Percentiles rank a stretch among this genome's conserved stretches.
Evolutionary conservation across 148 eudicot species (phyloP).

Genomic region (Hydrangea macrophylla): DNA sequence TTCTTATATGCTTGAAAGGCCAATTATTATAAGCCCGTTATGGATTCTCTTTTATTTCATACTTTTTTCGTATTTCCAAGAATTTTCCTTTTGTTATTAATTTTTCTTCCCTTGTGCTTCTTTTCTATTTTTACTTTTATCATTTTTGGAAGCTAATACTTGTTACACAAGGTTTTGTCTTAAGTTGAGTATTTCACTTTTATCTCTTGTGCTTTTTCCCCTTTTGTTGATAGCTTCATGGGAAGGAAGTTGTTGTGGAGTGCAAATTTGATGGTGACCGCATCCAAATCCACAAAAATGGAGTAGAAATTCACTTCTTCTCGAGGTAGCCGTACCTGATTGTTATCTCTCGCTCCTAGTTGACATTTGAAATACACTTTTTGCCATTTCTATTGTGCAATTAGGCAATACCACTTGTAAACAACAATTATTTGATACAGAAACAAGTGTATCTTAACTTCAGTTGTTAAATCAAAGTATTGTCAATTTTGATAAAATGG

Average conservation of each 20-base stretch:
- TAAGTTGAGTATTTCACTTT: constrained; percentile 5
- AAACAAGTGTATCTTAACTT: neutral
- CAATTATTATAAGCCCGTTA: neutral
- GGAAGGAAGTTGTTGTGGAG: constrained; percentile 87
- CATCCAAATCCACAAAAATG: constrained; percentile 84
- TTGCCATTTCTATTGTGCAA: neutral
- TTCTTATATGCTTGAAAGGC: neutral
- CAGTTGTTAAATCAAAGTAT: neutral
- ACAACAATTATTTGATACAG: neutral
- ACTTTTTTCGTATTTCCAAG: too few species aligned
- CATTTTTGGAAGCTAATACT: too few species aligned
- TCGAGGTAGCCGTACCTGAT: constrained; percentile 42
- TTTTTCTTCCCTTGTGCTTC: too few species aligned
- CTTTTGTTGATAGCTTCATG: constrained; percentile 52
- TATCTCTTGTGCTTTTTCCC: neutral
- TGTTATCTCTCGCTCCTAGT: neutral
- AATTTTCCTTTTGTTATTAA: too few species aligned
- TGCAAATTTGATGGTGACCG: constrained; percentile 95
- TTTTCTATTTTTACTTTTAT: too few species aligned
- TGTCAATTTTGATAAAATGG: neutral
- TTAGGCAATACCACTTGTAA: neutral
- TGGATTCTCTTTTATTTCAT: too few species aligned
- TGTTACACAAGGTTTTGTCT: neutral
- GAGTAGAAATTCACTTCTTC: constrained; percentile 58
- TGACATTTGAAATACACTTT: neutral